Evolutionary conservation across 768 basidiomycete species (phyloP).

Genomic region (Panaeolus papilionaceus): DNA sequence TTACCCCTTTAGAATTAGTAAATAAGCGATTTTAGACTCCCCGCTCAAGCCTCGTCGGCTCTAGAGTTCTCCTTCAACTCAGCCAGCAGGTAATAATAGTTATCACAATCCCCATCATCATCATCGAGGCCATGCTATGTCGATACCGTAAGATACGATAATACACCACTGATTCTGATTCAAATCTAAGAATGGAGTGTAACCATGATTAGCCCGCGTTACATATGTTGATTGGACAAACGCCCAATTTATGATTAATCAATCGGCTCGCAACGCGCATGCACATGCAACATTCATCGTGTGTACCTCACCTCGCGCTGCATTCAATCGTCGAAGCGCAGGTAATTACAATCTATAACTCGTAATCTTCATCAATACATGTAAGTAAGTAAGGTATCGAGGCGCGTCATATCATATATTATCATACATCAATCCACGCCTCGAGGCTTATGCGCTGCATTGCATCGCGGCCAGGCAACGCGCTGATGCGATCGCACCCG

Average conservation of each 20-base stretch:
- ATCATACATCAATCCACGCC: neutral
- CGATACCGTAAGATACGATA: neutral
- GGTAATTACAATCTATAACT: neutral
- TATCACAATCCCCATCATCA: neutral
- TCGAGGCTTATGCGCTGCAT: neutral
- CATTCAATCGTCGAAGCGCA: too few relatives aligned
- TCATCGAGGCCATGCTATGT: too few relatives aligned
- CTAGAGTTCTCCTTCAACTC: neutral
- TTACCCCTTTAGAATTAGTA: constrained; percentile 2
- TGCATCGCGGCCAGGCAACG: neutral
- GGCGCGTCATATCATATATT: neutral
- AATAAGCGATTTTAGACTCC: neutral
- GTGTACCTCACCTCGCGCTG: too few relatives aligned
- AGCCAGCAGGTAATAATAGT: neutral
- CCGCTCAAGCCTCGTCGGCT: neutral
- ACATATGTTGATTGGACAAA: too few relatives aligned
- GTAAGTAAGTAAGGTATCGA: neutral
- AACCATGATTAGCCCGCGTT: neutral
- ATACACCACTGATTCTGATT: neutral
- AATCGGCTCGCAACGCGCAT: too few relatives aligned
- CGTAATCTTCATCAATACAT: neutral
- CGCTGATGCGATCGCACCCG: neutral
- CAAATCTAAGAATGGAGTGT: neutral
- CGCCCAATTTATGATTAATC: too few relatives aligned
- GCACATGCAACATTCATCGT: too few relatives aligned